Evolutionary conservation across 2,329 filamentous ascomycete genomes (phyloP).

Genomic region (Penicillium expansum): DNA sequence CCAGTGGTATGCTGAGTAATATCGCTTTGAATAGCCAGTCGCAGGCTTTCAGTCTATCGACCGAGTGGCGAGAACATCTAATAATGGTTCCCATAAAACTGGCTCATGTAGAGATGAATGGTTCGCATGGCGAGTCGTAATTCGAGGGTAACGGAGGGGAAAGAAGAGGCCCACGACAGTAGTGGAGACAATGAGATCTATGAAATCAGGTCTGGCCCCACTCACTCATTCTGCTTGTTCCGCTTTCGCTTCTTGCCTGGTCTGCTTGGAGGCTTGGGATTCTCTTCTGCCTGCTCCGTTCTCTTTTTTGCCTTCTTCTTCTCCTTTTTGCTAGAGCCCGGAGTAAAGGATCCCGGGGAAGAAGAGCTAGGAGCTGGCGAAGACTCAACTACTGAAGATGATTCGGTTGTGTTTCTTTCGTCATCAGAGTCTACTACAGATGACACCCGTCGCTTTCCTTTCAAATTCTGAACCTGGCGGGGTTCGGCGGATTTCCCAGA

Average conservation of each 20-base stretch:
- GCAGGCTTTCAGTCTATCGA: neutral
- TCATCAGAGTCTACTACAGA: neutral
- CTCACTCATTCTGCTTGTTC: conserved; percentile 4
- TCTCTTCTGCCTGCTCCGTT: neutral
- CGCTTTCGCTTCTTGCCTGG: conserved; percentile 1
- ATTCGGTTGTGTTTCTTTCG: neutral
- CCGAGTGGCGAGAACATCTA: neutral
- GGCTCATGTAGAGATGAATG: neutral
- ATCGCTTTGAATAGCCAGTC: neutral
- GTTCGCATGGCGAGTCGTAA: neutral
- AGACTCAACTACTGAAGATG: neutral
- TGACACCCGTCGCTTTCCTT: neutral
- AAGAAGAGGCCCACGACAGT: neutral
- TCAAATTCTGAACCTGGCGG: neutral
- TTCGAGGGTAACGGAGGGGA: neutral
- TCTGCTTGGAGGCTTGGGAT: neutral
- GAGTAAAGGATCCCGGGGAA: neutral
- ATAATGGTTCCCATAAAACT: neutral
- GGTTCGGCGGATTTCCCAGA: neutral
- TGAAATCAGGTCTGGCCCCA: neutral
- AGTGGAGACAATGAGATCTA: neutral
- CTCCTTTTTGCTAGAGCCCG: conserved; percentile 8
- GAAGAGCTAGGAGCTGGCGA: neutral
- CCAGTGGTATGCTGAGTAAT: neutral
- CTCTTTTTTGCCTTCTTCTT: conserved; percentile 17